Evolutionary conservation across 2,329 filamentous ascomycete genomes (phyloP).

Genomic region (Exophiala bonariae): DNA sequence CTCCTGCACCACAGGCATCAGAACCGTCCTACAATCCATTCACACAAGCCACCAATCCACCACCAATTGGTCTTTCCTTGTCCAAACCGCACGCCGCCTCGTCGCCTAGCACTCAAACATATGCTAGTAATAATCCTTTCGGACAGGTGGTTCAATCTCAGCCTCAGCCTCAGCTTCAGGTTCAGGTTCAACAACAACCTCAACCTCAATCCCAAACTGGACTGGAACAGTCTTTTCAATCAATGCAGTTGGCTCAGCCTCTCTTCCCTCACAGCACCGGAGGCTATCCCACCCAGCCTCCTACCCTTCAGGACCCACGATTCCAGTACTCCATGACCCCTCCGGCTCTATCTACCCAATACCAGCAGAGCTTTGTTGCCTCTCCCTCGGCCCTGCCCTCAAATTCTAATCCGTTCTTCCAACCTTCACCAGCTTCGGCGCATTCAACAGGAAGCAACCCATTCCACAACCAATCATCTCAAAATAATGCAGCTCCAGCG

Average conservation of each 20-base stretch:
- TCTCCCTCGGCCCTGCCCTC: conserved; percentile 22
- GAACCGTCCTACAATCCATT: conserved; percentile 23
- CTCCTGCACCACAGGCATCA: conserved; percentile 6
- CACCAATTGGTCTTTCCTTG: conserved; percentile 29
- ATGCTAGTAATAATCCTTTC: conserved; percentile 30
- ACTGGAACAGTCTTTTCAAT: conserved; percentile 73
- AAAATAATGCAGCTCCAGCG: conserved; percentile 5
- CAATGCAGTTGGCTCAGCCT: conserved; percentile 68
- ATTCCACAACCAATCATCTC: conserved; percentile 19
- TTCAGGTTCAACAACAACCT: conserved; percentile 1
- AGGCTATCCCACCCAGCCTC: conserved; percentile 50
- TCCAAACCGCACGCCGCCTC: conserved; percentile 20
- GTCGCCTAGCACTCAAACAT: conserved; percentile 11
- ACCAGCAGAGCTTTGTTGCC: conserved; percentile 32
- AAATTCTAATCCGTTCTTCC: conserved; percentile 46
- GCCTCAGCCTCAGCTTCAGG: too few species aligned
- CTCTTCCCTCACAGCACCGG: conserved; percentile 77
- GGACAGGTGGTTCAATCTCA: conserved; percentile 34
- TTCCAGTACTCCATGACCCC: conserved; percentile 46
- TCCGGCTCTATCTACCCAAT: conserved; percentile 30
- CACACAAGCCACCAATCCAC: conserved; percentile 14
- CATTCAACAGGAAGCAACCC: conserved; percentile 28
- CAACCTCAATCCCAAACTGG: conserved; percentile 36
- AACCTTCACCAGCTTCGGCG: conserved; percentile 28
- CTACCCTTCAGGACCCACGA: conserved; percentile 38